Percentiles rank a stretch among this genome's conserved stretches.
Evolutionary conservation across 805 yeast species (phyloP).

Genomic region (Suhomyces sp.): DNA sequence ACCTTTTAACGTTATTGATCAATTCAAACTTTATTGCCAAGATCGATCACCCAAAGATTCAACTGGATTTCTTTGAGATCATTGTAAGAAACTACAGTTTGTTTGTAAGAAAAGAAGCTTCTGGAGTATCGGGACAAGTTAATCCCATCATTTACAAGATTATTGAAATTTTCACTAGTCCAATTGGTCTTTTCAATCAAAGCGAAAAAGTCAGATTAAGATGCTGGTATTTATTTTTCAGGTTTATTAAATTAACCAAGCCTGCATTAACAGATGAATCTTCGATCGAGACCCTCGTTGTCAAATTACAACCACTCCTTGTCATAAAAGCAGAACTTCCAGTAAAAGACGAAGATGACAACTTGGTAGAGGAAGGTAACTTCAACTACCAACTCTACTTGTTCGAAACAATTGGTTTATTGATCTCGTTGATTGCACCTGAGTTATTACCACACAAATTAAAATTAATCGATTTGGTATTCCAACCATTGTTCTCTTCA

Average conservation of each 20-base stretch:
- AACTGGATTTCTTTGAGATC: slow-evolving; percentile 78
- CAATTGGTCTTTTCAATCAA: slow-evolving; percentile 75
- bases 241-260: slow-evolving; percentile 75
- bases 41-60: slow-evolving; percentile 77
- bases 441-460: slow-evolving; percentile 27
- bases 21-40: slow-evolving; percentile 42
- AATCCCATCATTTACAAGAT: slow-evolving; percentile 55
- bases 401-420: slow-evolving; percentile 81
- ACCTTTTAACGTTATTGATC: slow-evolving; percentile 56
- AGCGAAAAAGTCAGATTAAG: slow-evolving; percentile 74
- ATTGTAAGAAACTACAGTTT: slow-evolving; percentile 74
- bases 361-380: slow-evolving; percentile 44
- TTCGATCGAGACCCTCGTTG: slow-evolving; percentile 53
- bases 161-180: slow-evolving; percentile 74
- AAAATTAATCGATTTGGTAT: slow-evolving; percentile 57
- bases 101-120: slow-evolving; percentile 26
- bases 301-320: slow-evolving; percentile 60
- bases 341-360: slow-evolving; percentile 54
- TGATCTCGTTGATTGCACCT: slow-evolving; percentile 48
- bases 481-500: slow-evolving; percentile 72
- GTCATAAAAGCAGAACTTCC: slow-evolving; percentile 58
- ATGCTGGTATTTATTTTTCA: slow-evolving; percentile 85
- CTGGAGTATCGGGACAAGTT: slow-evolving; percentile 13
- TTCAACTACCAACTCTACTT: slow-evolving; percentile 79
- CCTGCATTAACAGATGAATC: slow-evolving; percentile 51